These are phyloP conservation scores for Xanthoceras sorbifolium DNA, from an alignment of 345 rosid genomes.

Conservation along the genomic window DNA sequence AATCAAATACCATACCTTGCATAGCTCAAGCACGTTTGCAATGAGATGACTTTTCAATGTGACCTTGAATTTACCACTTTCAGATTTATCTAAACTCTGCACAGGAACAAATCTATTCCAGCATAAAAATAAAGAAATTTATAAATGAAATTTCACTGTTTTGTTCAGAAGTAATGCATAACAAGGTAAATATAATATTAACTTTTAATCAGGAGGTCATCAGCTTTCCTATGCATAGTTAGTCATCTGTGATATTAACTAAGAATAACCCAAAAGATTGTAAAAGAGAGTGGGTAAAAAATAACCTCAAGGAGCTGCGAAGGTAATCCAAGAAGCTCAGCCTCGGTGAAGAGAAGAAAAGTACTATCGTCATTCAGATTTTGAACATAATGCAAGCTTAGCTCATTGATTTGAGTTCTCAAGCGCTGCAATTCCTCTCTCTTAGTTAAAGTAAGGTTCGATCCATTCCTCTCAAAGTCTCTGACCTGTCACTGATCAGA, in stretches of 20 bases:
- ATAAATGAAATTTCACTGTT: not conserved
- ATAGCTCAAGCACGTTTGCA: slow-evolving; percentile 74
- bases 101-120: slow-evolving; percentile 25
- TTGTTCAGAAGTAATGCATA: not conserved
- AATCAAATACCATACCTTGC: slow-evolving; percentile 58
- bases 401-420: slow-evolving; percentile 69
- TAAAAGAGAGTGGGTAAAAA: slow-evolving; percentile 8
- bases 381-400: slow-evolving; percentile 65
- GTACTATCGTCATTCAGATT: slow-evolving; percentile 74
- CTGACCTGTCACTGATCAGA: slow-evolving; percentile 89
- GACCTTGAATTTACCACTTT: slow-evolving; percentile 65
- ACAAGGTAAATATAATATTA: not conserved
- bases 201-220: not conserved
- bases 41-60: slow-evolving; percentile 66
- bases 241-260: not conserved
- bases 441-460: slow-evolving; percentile 77
- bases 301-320: slow-evolving; percentile 72
- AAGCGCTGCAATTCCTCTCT: slow-evolving; percentile 77
- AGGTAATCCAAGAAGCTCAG: slow-evolving; percentile 80
- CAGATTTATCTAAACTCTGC: slow-evolving; percentile 75
- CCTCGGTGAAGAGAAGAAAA: slow-evolving; percentile 62
- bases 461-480: slow-evolving; percentile 88
- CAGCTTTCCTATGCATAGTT: not conserved
- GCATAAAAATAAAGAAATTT: not conserved
- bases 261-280: not conserved